Conservation (phyloP, 2,329 filamentous ascomycete species). For the Pseudogymnoascus sp. region DNA sequence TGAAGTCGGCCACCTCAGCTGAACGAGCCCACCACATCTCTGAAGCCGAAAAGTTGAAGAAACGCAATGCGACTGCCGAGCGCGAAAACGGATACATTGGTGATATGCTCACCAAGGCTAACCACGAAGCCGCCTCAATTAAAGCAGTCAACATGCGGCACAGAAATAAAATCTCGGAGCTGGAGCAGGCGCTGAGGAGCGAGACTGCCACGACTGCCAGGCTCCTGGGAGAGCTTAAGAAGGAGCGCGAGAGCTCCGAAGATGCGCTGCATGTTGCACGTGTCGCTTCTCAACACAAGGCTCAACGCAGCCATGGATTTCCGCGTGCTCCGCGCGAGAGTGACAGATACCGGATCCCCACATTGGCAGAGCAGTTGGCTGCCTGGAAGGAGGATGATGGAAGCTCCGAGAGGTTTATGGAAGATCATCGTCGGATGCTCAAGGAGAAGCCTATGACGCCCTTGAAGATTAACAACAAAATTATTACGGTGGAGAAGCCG, state of each 20-base stretch:
- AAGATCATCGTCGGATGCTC: neutral
- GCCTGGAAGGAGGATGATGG: neutral
- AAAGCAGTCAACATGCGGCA: neutral
- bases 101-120: neutral
- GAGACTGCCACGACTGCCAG: neutral
- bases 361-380: neutral
- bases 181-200: neutral
- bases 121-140: neutral
- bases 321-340: neutral
- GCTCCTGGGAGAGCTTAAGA: neutral
- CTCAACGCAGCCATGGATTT: neutral
- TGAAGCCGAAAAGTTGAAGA: neutral
- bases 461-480: neutral
- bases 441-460: neutral
- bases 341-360: neutral
- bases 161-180: neutral
- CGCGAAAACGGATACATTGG: neutral
- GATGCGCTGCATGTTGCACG: neutral
- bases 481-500: neutral
- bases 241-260: neutral
- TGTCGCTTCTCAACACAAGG: neutral
- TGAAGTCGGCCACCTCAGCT: neutral
- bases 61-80: neutral
- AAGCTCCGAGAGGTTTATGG: neutral
- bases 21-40: neutral